phyloP scores from a whole-genome alignment of 805 yeast species.

The Sporopachydermia lactativora region DNA sequence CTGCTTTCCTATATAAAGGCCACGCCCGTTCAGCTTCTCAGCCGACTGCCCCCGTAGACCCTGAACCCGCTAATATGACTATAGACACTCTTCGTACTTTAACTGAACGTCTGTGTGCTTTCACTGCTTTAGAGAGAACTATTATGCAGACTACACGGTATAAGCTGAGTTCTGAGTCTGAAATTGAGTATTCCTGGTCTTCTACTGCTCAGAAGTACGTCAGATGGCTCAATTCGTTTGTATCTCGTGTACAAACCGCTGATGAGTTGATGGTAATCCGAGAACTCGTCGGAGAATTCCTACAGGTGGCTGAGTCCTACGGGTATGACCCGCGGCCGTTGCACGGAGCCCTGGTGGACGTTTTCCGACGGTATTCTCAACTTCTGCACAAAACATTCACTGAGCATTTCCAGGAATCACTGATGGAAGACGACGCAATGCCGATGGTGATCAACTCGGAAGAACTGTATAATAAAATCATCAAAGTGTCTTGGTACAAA shows the following conservation, averaged over 20 bases:
- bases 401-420: constrained; percentile 42
- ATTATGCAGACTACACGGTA: constrained; percentile 49
- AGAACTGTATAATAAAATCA: constrained; percentile 46
- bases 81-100: not conserved
- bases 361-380: constrained; percentile 49
- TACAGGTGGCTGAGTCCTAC: constrained; percentile 64
- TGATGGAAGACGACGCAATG: constrained; percentile 78
- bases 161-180: constrained; percentile 30
- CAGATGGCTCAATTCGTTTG: not conserved
- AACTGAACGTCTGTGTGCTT: constrained; percentile 41
- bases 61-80: not conserved
- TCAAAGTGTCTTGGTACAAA: constrained; percentile 57
- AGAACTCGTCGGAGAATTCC: constrained; percentile 50
- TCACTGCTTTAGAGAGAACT: constrained; percentile 61
- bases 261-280: constrained; percentile 41
- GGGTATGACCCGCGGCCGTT: not conserved
- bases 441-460: constrained; percentile 58
- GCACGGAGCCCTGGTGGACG: constrained; percentile 39
- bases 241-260: constrained; percentile 14
- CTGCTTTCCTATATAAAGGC: not conserved
- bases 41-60: not conserved
- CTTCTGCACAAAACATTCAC: constrained; percentile 40
- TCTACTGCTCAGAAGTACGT: constrained; percentile 1
- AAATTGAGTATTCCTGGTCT: not conserved
- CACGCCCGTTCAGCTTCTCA: not conserved